Percentiles rank a stretch among this genome's conserved stretches.
Conservation (phyloP, 169 alveolate species). For the Theileria annulata region DNA sequence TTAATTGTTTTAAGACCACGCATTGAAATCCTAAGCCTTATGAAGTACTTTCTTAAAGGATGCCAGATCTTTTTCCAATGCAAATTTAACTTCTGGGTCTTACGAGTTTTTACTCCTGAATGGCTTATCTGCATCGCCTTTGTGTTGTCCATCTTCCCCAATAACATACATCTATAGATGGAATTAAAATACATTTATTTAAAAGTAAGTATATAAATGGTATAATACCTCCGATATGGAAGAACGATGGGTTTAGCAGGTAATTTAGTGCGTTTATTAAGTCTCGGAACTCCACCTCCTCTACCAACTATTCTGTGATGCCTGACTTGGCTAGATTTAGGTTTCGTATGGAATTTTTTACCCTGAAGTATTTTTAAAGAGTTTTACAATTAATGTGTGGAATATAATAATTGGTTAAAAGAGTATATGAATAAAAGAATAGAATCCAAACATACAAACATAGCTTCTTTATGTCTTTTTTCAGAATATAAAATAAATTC, state of each 20-base stretch:
- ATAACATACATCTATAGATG: constrained; percentile 75
- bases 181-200: background rate
- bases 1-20: constrained; percentile 82
- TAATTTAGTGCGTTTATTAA: constrained; percentile 69
- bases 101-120: constrained; percentile 74
- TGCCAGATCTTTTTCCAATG: constrained; percentile 81
- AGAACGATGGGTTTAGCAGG: constrained; percentile 75
- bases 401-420: background rate
- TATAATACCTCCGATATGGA: constrained; percentile 75
- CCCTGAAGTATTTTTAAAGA: constrained; percentile 50
- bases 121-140: constrained; percentile 78
- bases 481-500: constrained; percentile 62
- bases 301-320: constrained; percentile 78
- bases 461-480: constrained; percentile 79
- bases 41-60: constrained; percentile 71
- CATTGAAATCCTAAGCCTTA: constrained; percentile 77
- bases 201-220: background rate
- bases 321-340: constrained; percentile 73
- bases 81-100: constrained; percentile 77
- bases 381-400: background rate
- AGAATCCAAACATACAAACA: constrained; percentile 43
- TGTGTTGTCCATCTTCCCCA: constrained; percentile 86
- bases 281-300: constrained; percentile 76
- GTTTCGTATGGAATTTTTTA: constrained; percentile 69
- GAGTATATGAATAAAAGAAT: background rate